These are phyloP conservation scores for Scheffersomyces segobiensis DNA, from an alignment of 1,139 yeast genomes.

Conservation along the genomic window DNA sequence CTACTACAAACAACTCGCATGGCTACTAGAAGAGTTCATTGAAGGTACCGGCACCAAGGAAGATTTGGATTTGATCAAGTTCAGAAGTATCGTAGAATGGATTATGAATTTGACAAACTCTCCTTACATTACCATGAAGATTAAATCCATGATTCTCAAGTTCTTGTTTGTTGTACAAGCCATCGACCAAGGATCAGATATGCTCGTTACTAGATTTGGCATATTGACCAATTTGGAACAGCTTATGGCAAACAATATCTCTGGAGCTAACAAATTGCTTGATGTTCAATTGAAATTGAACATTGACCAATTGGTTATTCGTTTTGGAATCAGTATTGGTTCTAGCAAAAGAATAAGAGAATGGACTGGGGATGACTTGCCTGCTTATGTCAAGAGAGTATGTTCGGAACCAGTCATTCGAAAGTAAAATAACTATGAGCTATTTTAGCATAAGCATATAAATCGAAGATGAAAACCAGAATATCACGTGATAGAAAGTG, in stretches of 20 bases:
- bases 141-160: conserved; percentile 39
- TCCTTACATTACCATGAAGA: conserved; percentile 43
- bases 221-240: conserved; percentile 52
- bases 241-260: conserved; percentile 17
- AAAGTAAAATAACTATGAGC: not conserved
- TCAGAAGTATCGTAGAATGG: conserved; percentile 67
- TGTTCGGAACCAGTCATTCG: conserved; percentile 9
- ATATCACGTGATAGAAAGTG: not conserved
- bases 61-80: conserved; percentile 56
- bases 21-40: conserved; percentile 61
- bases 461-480: not conserved
- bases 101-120: conserved; percentile 54
- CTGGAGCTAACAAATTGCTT: conserved; percentile 16
- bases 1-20: conserved; percentile 58
- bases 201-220: conserved; percentile 65
- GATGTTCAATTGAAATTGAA: conserved; percentile 42
- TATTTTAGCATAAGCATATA: not conserved
- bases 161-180: conserved; percentile 53
- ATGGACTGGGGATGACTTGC: conserved; percentile 59
- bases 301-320: conserved; percentile 45
- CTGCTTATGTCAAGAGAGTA: conserved; percentile 45
- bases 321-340: conserved; percentile 43
- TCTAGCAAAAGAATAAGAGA: conserved; percentile 56
- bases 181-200: conserved; percentile 61
- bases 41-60: conserved; percentile 43